phyloP scores from a whole-genome alignment of 2,329 filamentous ascomycete genomes.

The Alternaria sp. region DNA sequence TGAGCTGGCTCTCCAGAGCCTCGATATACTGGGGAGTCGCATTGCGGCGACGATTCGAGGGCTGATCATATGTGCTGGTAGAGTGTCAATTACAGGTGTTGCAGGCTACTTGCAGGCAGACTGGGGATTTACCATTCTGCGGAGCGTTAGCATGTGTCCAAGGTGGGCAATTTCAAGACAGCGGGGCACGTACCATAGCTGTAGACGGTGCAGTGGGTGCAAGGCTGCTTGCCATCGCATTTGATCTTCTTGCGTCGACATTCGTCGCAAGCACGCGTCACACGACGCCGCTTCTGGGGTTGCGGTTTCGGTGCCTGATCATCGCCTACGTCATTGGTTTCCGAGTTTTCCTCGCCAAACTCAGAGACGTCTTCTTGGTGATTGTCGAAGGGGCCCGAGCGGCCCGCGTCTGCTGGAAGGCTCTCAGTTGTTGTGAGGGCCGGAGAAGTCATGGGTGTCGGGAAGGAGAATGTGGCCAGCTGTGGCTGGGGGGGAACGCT shows the following conservation, averaged over 20 bases:
- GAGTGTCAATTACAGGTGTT: constrained; percentile 8
- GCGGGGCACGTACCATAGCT: constrained; percentile 77
- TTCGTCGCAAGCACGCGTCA: constrained; percentile 56
- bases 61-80: constrained; percentile 82
- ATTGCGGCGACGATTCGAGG: constrained; percentile 89
- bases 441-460: constrained; percentile 49
- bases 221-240: constrained; percentile 64
- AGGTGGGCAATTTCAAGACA: constrained; percentile 5
- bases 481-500: constrained; percentile 42
- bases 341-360: constrained; percentile 42
- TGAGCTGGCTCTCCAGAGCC: constrained; percentile 81
- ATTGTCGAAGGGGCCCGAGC: constrained; percentile 37
- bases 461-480: constrained; percentile 35
- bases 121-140: constrained; percentile 69
- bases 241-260: constrained; percentile 62
- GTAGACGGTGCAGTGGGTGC: constrained; percentile 95
- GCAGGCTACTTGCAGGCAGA: constrained; percentile 1
- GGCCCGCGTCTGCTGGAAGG: constrained; percentile 40
- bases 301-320: constrained; percentile 47
- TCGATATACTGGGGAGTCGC: constrained; percentile 94
- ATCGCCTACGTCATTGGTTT: constrained; percentile 44
- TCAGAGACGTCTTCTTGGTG: constrained; percentile 45
- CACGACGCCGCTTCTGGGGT: constrained; percentile 54
- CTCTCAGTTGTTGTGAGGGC: constrained; percentile 44
- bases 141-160: constrained; percentile 23